Conservation (phyloP, 768 basidiomycete species). For the Trametes maxima region DNA sequence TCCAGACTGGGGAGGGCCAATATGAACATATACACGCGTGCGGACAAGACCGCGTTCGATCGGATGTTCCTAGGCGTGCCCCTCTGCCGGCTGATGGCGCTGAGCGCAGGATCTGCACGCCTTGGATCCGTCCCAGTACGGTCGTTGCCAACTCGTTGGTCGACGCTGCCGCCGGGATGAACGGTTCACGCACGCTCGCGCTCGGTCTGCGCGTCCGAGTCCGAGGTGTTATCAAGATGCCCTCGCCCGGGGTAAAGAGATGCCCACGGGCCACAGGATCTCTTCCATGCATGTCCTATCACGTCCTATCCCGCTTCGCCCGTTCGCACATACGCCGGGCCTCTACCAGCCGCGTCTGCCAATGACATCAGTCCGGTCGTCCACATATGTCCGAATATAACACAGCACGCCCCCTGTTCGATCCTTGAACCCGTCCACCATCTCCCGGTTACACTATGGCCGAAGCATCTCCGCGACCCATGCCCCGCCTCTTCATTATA, state of each 20-base stretch:
- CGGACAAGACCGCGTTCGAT: constrained; percentile 7
- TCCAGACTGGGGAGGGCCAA: not conserved
- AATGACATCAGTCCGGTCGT: constrained; percentile 7
- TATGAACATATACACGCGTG: not conserved
- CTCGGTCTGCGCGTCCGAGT: constrained; percentile 1
- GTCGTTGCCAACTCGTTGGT: not conserved
- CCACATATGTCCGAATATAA: not conserved
- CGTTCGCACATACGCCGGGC: constrained; percentile 20
- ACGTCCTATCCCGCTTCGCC: not conserved
- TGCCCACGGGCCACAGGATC: not conserved
- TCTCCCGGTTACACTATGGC: not conserved
- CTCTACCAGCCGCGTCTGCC: not conserved
- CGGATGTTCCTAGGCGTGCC: constrained; percentile 6
- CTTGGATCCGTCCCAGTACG: not conserved
- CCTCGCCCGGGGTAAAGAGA: not conserved
- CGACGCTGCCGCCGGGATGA: too few relatives aligned
- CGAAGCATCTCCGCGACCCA: constrained; percentile 29
- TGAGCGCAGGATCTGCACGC: not conserved
- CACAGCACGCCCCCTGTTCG: not conserved
- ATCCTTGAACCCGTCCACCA: not conserved
- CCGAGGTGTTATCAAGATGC: not conserved
- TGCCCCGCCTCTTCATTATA: constrained; percentile 56
- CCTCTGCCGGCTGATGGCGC: constrained; percentile 1
- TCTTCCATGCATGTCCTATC: too few relatives aligned
- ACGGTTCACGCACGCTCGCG: too few relatives aligned